Evolutionary conservation across 352 stramenopile genomes (phyloP).

Genomic region (Pythium sp.): DNA sequence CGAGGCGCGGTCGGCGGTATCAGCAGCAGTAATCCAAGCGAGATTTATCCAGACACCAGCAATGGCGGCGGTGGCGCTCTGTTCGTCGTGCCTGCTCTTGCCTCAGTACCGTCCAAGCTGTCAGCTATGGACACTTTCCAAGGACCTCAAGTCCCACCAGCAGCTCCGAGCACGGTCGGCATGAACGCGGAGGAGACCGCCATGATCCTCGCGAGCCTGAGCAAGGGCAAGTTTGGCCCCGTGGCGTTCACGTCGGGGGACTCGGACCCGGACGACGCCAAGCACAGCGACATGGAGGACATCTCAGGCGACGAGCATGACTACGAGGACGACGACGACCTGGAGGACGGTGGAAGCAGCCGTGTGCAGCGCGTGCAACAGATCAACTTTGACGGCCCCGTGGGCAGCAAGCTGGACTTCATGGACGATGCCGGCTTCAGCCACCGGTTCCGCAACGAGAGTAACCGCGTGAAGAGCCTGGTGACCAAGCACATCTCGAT

Average conservation of each 20-base stretch:
- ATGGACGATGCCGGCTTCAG: conserved; percentile 71
- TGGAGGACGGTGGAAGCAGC: conserved; percentile 19
- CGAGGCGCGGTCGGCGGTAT: conserved; percentile 21
- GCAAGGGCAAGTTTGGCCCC: conserved; percentile 47
- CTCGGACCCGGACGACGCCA: conserved; percentile 29
- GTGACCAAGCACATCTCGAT: conserved; percentile 89
- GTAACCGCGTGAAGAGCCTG: conserved; percentile 84
- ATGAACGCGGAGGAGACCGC: conserved; percentile 84
- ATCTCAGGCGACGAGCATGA: conserved; percentile 30
- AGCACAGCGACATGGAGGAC: conserved; percentile 52
- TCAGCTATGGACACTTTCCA: not conserved
- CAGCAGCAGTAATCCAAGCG: conserved; percentile 13
- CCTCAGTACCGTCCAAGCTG: not conserved
- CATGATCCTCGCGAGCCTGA: conserved; percentile 84
- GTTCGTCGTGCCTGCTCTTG: not conserved
- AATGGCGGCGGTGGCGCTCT: not conserved
- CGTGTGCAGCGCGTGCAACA: conserved; percentile 62
- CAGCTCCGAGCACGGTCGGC: conserved; percentile 13
- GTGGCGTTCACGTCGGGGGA: conserved; percentile 11
- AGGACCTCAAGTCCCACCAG: not conserved
- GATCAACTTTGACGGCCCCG: conserved; percentile 70
- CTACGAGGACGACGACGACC: conserved; percentile 30
- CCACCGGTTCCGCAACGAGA: conserved; percentile 78
- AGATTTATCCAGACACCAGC: not conserved
- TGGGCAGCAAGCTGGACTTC: conserved; percentile 74